These are phyloP conservation scores for Neolecta irregularis DNA, from an alignment of 1,139 yeast species.

Conservation along the genomic window DNA sequence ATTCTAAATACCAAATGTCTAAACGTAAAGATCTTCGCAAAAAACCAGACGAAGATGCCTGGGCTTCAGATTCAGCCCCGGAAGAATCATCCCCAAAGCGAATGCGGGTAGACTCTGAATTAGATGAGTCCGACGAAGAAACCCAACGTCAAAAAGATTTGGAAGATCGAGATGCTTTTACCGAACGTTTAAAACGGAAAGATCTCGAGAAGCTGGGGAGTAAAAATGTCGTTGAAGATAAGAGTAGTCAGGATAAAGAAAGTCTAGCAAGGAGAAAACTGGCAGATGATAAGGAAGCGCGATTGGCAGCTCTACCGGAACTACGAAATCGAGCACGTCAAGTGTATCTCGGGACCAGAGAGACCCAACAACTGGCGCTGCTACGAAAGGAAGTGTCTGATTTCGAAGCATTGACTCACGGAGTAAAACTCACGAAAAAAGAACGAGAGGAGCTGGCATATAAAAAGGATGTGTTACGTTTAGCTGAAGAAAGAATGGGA, in stretches of 20 bases:
- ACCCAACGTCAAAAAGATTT: slow-evolving; percentile 18
- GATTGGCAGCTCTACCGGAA: slow-evolving; percentile 20
- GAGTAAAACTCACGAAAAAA: slow-evolving; percentile 31
- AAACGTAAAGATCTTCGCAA: too few relatives aligned
- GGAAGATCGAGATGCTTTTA: slow-evolving; percentile 23
- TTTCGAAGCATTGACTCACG: slow-evolving; percentile 31
- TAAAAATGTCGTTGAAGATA: slow-evolving; percentile 11
- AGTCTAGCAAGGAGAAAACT: slow-evolving; percentile 14
- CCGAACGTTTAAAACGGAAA: slow-evolving; percentile 19
- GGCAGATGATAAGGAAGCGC: slow-evolving; percentile 18
- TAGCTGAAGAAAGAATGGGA: slow-evolving; percentile 30
- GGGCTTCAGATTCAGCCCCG: slow-evolving; percentile 5
- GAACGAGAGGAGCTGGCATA: slow-evolving; percentile 40
- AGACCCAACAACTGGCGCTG: slow-evolving; percentile 31
- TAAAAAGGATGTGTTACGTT: slow-evolving; percentile 33
- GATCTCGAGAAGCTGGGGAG: slow-evolving; percentile 16
- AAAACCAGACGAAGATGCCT: too few relatives aligned
- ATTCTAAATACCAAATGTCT: too few relatives aligned
- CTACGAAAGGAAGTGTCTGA: slow-evolving; percentile 36
- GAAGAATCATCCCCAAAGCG: too few relatives aligned
- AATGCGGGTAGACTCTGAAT: too few relatives aligned
- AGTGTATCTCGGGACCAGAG: slow-evolving; percentile 34
- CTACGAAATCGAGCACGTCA: slow-evolving; percentile 36
- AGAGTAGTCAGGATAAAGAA: slow-evolving; percentile 11
- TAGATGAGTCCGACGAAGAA: too few relatives aligned